A percentile compares a stretch with the other conserved stretches of the same genome.
Evolutionary conservation across 768 basidiomycete genomes (phyloP).

Genomic region (Boletus vinaceobasis): DNA sequence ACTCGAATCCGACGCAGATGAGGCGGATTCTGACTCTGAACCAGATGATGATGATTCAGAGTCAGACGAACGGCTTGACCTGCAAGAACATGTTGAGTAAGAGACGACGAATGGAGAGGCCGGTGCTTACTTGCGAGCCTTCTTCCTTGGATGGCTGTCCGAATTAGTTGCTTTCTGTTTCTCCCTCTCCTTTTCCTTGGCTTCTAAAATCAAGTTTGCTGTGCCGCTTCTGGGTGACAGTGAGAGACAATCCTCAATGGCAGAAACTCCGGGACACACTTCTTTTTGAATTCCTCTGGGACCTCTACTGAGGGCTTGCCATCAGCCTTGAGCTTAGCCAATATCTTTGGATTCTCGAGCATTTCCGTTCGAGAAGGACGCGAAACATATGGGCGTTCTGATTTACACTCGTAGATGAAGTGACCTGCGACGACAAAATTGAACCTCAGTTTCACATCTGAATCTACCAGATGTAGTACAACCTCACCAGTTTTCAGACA

Average conservation of each 20-base stretch:
- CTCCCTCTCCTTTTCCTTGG: slow-evolving; percentile 73
- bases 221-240: slow-evolving; percentile 54
- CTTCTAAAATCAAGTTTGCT: slow-evolving; percentile 82
- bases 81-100: slow-evolving; percentile 3
- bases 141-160: slow-evolving; percentile 34
- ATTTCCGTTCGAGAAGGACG: slow-evolving; percentile 87
- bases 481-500: slow-evolving; percentile 62
- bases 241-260: background rate
- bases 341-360: slow-evolving; percentile 70
- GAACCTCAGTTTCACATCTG: background rate
- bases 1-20: slow-evolving; percentile 39
- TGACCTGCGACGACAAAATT: slow-evolving; percentile 52
- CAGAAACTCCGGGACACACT: slow-evolving; percentile 42
- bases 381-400: slow-evolving; percentile 73
- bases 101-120: slow-evolving; percentile 9
- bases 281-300: slow-evolving; percentile 86
- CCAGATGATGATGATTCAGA: slow-evolving; percentile 18
- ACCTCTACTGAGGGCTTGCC: slow-evolving; percentile 79
- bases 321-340: slow-evolving; percentile 64
- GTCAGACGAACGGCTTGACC: slow-evolving; percentile 35
- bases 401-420: slow-evolving; percentile 90
- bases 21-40: slow-evolving; percentile 21
- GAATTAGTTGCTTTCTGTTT: slow-evolving; percentile 32
- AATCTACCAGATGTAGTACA: background rate
- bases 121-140: slow-evolving; percentile 39